phyloP scores from a whole-genome alignment of 257 asterid genomes.

The Gentiana straminea region DNA sequence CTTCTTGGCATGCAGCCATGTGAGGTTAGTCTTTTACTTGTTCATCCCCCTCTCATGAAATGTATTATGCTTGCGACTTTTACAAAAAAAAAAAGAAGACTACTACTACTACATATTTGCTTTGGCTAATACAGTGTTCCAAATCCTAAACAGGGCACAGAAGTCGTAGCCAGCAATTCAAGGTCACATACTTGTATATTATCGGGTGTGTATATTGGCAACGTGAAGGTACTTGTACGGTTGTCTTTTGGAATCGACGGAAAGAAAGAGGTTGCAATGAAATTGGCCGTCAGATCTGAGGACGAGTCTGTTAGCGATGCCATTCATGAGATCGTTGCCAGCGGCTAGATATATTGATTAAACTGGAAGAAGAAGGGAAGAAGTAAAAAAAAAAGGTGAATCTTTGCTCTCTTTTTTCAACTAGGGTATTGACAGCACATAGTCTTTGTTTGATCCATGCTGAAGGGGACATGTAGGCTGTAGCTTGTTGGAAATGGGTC shows the following conservation, averaged over 20 bases:
- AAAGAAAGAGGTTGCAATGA: conserved; percentile 92
- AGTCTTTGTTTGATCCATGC: background rate
- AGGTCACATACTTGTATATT: conserved; percentile 87
- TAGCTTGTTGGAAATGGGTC: too few species aligned
- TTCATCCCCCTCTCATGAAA: too few species aligned
- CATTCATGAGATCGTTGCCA: conserved; percentile 88
- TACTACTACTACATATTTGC: too few species aligned
- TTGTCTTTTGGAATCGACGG: conserved; percentile 80
- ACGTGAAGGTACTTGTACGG: conserved; percentile 82
- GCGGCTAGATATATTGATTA: conserved; percentile 39
- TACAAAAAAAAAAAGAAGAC: too few species aligned
- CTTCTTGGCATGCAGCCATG: conserved; percentile 99
- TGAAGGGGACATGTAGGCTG: too few species aligned
- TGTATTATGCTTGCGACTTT: too few species aligned
- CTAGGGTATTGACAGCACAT: conserved; percentile 2
- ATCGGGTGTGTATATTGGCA: conserved; percentile 90
- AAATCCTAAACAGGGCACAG: conserved; percentile 59
- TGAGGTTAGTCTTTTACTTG: conserved; percentile 50
- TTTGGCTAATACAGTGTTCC: background rate
- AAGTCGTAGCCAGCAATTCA: conserved; percentile 69
- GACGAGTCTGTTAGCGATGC: conserved; percentile 76
- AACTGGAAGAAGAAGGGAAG: too few species aligned
- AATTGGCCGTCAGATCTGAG: conserved; percentile 85
- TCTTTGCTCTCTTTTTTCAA: conserved; percentile 1
- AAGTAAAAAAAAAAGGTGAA: background rate